Conservation (phyloP, 2,329 filamentous ascomycete species). For the Aspergillus floridensis region DNA sequence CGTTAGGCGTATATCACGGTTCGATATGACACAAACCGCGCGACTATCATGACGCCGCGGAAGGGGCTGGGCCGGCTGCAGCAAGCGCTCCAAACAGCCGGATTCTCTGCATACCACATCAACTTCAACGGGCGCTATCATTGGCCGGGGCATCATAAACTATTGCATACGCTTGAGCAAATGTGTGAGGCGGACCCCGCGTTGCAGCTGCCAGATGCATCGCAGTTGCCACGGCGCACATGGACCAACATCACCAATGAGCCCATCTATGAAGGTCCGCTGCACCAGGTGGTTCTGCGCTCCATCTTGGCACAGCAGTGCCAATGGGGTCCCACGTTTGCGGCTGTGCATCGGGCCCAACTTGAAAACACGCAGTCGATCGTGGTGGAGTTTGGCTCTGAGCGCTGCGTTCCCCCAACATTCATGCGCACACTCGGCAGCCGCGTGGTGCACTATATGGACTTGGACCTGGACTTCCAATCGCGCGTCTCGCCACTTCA, state of each 20-base stretch:
- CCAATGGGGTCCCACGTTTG: constrained; percentile 17
- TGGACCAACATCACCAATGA: constrained; percentile 8
- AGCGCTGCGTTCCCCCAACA: constrained; percentile 18
- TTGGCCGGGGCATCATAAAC: constrained; percentile 14
- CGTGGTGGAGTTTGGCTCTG: constrained; percentile 18
- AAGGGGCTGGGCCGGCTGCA: constrained; percentile 7
- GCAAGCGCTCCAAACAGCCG: constrained; percentile 9
- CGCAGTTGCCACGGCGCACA: neutral
- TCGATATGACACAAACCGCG: constrained; percentile 15
- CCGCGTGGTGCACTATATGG: constrained; percentile 16
- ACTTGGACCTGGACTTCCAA: constrained; percentile 7
- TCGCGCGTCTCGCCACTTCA: constrained; percentile 3
- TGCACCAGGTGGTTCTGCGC: constrained; percentile 12
- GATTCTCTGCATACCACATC: constrained; percentile 12
- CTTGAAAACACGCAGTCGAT: constrained; percentile 5
- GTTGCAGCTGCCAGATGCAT: constrained; percentile 14
- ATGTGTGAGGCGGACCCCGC: constrained; percentile 10
- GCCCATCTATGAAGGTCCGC: neutral
- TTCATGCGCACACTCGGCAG: constrained; percentile 10
- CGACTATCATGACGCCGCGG: constrained; percentile 17
- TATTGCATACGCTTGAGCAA: neutral
- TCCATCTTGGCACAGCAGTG: constrained; percentile 14
- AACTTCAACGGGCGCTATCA: constrained; percentile 22
- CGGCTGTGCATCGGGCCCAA: constrained; percentile 5
- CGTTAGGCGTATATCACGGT: constrained; percentile 19